Evolutionary conservation across 202 grass and related monocot genomes (phyloP).

Genomic region (Zoysia matrella): DNA sequence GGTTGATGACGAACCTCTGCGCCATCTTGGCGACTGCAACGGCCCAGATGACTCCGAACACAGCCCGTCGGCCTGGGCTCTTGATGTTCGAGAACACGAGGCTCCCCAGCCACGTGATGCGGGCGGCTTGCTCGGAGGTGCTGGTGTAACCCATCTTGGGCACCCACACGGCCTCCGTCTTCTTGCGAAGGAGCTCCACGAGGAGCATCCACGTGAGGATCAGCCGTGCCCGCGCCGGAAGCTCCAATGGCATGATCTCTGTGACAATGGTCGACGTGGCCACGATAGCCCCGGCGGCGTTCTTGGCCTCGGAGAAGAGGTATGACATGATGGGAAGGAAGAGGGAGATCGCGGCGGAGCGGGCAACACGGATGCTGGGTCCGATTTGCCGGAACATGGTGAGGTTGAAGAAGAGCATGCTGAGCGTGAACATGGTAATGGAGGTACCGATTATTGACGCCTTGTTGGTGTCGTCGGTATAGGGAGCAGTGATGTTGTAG

Average conservation of each 20-base stretch:
- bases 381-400: background rate
- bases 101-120: background rate
- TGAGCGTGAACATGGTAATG: background rate
- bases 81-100: constrained; percentile 25
- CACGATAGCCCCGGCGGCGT: background rate
- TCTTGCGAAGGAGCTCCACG: constrained; percentile 24
- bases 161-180: background rate
- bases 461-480: background rate
- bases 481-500: constrained; percentile 15
- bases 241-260: background rate
- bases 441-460: background rate
- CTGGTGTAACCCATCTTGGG: background rate
- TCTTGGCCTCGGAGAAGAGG: too few species aligned
- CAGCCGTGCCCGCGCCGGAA: background rate
- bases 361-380: background rate
- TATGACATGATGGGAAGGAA: constrained; percentile 22
- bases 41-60: constrained; percentile 21
- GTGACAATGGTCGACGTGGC: background rate
- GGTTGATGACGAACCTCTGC: background rate
- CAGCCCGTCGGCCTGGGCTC: background rate
- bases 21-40: background rate
- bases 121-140: background rate
- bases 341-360: background rate
- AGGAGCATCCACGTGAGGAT: constrained; percentile 31
- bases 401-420: constrained; percentile 12